These are phyloP conservation scores for Colletotrichum sidae DNA, from an alignment of 2,329 filamentous ascomycete species.

Conservation along the genomic window DNA sequence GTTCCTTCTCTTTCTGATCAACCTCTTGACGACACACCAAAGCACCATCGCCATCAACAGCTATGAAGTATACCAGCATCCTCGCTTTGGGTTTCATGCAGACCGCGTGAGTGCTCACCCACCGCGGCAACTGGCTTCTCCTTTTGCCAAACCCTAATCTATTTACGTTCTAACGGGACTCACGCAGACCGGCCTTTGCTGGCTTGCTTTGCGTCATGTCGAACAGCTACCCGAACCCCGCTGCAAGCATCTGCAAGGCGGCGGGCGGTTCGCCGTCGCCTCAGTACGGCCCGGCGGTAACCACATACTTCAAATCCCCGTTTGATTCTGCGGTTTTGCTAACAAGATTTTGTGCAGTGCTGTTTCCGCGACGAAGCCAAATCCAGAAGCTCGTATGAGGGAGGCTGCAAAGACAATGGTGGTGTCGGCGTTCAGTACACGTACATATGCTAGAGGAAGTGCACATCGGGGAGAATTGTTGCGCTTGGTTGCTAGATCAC, in stretches of 20 bases:
- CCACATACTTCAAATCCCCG: no score
- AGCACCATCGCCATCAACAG: neutral
- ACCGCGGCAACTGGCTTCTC: neutral
- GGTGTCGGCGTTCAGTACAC: constrained; percentile 9
- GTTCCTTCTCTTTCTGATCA: no score
- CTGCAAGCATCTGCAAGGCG: constrained; percentile 1
- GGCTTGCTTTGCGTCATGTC: constrained; percentile 12
- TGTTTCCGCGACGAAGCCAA: neutral
- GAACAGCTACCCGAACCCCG: constrained; percentile 1
- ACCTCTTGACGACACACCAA: no score
- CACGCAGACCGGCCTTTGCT: constrained; percentile 4
- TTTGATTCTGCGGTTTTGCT: neutral
- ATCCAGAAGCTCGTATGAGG: neutral
- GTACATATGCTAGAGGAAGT: constrained; percentile 3
- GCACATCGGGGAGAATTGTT: no score
- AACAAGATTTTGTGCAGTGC: neutral
- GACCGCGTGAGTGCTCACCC: constrained; percentile 10
- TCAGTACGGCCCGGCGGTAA: constrained; percentile 1
- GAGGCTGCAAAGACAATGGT: constrained; percentile 19
- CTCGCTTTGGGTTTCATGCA: constrained; percentile 5
- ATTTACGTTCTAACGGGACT: neutral
- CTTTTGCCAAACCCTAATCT: neutral
- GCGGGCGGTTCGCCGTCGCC: constrained; percentile 1
- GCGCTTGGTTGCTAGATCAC: no score
- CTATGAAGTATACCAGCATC: constrained; percentile 1